Conservation (phyloP, 2,329 filamentous ascomycete genomes). For the Hypomyces perniciosus region DNA sequence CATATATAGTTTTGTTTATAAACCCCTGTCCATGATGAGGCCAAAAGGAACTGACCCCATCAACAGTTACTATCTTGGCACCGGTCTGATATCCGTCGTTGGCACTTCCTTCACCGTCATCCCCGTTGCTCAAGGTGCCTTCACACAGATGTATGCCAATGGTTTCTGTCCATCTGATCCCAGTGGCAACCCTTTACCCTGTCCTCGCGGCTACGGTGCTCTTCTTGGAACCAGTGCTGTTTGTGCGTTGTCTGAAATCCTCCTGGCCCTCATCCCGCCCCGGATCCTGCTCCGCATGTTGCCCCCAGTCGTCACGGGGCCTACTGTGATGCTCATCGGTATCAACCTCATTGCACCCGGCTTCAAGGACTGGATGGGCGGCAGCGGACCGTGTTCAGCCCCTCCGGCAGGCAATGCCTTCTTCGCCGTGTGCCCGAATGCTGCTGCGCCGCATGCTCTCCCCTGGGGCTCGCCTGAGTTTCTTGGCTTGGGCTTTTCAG, state of each 20-base stretch:
- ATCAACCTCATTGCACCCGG: constrained; percentile 65
- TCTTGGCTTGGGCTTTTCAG: constrained; percentile 71
- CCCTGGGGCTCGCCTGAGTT: constrained; percentile 76
- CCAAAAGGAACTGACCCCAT: not conserved
- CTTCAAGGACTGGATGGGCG: constrained; percentile 74
- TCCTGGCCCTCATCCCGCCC: constrained; percentile 69
- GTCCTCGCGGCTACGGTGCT: constrained; percentile 67
- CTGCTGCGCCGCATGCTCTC: constrained; percentile 62
- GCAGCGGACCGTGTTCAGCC: constrained; percentile 55
- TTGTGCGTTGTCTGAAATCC: constrained; percentile 63
- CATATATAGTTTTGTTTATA: not conserved
- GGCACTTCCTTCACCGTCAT: constrained; percentile 44
- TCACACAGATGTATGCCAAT: constrained; percentile 71
- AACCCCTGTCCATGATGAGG: no score
- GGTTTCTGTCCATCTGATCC: constrained; percentile 58
- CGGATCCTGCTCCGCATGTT: constrained; percentile 65
- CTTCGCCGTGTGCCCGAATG: constrained; percentile 60
- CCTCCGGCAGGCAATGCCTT: constrained; percentile 24
- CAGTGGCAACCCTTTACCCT: constrained; percentile 62
- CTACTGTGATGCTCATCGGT: constrained; percentile 66
- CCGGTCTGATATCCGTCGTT: constrained; percentile 72
- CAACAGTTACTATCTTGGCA: constrained; percentile 65
- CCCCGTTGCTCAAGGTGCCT: constrained; percentile 52
- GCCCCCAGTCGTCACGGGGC: constrained; percentile 71
- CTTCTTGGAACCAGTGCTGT: constrained; percentile 64